Conservation (phyloP, 2,329 filamentous ascomycete genomes). For the Didymella sp. region DNA sequence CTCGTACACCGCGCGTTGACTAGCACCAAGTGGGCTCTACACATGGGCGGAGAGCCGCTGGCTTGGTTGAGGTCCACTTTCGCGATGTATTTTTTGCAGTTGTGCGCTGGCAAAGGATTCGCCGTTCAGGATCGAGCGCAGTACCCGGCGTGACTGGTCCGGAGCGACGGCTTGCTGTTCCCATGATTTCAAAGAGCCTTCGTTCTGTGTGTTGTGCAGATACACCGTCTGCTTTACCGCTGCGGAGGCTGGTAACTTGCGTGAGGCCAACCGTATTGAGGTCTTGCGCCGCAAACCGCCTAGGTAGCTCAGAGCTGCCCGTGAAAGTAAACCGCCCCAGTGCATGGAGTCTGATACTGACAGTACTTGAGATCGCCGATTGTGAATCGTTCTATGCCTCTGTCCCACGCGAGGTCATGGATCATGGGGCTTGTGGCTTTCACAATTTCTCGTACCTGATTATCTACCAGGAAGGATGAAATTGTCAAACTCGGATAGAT, state of each 20-base stretch:
- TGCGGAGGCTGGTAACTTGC: slow-evolving; percentile 13
- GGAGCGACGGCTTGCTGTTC: slow-evolving; percentile 5
- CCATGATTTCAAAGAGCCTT: slow-evolving; percentile 16
- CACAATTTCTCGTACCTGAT: slow-evolving; percentile 9
- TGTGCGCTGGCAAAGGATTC: slow-evolving; percentile 22
- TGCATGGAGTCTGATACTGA: slow-evolving; percentile 6
- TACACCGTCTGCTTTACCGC: slow-evolving; percentile 23
- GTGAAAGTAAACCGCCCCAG: slow-evolving; percentile 6
- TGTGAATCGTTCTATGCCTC: slow-evolving; percentile 12
- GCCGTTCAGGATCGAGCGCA: slow-evolving; percentile 14
- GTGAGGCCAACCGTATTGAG: slow-evolving; percentile 17
- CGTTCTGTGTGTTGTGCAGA: slow-evolving; percentile 16
- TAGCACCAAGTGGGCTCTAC: slow-evolving; percentile 13
- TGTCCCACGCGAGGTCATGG: slow-evolving; percentile 16
- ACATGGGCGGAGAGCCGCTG: slow-evolving; percentile 17
- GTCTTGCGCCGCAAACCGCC: slow-evolving; percentile 7
- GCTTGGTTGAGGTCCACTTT: slow-evolving; percentile 15
- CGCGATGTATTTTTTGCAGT: slow-evolving; percentile 17
- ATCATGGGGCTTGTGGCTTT: slow-evolving; percentile 2
- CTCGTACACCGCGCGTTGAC: slow-evolving; percentile 12
- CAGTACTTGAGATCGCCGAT: slow-evolving; percentile 12
- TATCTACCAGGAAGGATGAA: slow-evolving; percentile 11
- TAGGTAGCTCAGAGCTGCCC: slow-evolving; percentile 7
- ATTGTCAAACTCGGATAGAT: slow-evolving; percentile 17
- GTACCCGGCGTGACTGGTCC: slow-evolving; percentile 11